Base-by-base conservation (phyloP, 169 alveolate genomes). In the Plasmodium chabaudi region DNA sequence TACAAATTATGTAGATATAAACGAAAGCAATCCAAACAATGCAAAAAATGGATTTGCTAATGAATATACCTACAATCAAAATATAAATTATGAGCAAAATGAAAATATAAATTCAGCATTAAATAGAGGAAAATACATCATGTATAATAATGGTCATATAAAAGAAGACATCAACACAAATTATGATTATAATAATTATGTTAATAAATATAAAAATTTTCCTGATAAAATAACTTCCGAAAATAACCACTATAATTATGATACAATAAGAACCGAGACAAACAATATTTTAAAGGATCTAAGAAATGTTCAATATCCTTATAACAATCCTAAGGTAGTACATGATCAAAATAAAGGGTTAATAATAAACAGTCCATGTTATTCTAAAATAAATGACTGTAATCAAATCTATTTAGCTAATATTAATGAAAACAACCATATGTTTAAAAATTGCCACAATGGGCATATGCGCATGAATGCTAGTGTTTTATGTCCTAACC, bases 281-380 rank as follows among this genome's bases (percentile, higher is more conserved):
- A 49, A 25, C 12, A 51, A 9, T 59, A 64, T 56, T 44, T 57
- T 19, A 56, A 47, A 17, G 21, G 72, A 64, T 7, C 25, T 63
- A 34, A 46, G 19, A 72, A 49, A 44, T 19, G 51, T 25, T 49
- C 72, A 72, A 23, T 72, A 47, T 39, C 44, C 34, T n/a, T 57
- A 72, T 59, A 59, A 59, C 17, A 72, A 56, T 13, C 42, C 87
- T 15, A 72, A 72, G 44, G 25, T 57, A 13, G 49, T 72, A 59
- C 39, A 63, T 15, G 23, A 72, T 4, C 5, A 23, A 39, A 57
- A 17, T 19, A 15, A 25, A 2, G 44, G 60, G n/a, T n/a, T 17
- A 72, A 59, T 51, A 27, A 67, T 10, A 34, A 71, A 42, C 27
- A 71, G 6, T 71, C 42, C 61, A 53, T 49, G 25, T 25, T 42